phyloP scores from a whole-genome alignment of 2,329 filamentous ascomycete species.

The Lachnellula willkommii region DNA sequence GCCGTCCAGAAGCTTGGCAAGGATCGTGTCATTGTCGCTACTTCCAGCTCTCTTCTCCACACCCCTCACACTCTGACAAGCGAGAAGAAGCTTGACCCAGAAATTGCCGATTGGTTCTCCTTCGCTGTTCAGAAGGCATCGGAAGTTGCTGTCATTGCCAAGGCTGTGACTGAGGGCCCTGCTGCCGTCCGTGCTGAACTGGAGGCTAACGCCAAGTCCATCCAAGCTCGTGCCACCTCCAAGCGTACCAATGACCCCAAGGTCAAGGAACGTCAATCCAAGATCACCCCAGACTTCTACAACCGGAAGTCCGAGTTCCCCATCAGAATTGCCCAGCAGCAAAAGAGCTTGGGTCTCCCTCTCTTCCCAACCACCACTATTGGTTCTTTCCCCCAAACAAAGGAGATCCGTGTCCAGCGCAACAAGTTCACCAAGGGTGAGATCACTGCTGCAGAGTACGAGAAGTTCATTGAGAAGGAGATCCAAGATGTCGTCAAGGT shows the following conservation, averaged over 20 bases:
- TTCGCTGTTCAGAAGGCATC: constrained; percentile 92
- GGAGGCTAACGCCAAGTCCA: constrained; percentile 93
- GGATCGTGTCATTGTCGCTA: constrained; percentile 94
- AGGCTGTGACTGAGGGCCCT: constrained; percentile 91
- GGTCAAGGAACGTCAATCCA: constrained; percentile 93
- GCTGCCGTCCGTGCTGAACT: constrained; percentile 81
- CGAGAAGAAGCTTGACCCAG: constrained; percentile 95
- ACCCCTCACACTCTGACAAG: constrained; percentile 95
- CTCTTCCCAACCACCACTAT: constrained; percentile 99
- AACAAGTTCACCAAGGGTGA: constrained; percentile 99
- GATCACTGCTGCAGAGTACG: constrained; percentile 87
- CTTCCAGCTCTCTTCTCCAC: constrained; percentile 96
- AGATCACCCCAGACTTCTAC: constrained; percentile 79
- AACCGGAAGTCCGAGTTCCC: constrained; percentile 90
- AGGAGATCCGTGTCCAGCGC: constrained; percentile 93
- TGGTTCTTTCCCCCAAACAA: constrained; percentile 98
- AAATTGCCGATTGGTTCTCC: constrained; percentile 97
- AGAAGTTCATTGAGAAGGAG: constrained; percentile 99
- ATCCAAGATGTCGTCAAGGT: constrained; percentile 92
- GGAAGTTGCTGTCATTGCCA: constrained; percentile 89
- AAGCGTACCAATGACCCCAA: constrained; percentile 93
- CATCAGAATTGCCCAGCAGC: constrained; percentile 77
- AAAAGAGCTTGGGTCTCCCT: constrained; percentile 83
- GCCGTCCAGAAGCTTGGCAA: constrained; percentile 95
- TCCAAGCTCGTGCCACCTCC: constrained; percentile 85